Evolutionary conservation across 192 early-diverging fungal species (phyloP).

Genomic region (Coemansia sp.): DNA sequence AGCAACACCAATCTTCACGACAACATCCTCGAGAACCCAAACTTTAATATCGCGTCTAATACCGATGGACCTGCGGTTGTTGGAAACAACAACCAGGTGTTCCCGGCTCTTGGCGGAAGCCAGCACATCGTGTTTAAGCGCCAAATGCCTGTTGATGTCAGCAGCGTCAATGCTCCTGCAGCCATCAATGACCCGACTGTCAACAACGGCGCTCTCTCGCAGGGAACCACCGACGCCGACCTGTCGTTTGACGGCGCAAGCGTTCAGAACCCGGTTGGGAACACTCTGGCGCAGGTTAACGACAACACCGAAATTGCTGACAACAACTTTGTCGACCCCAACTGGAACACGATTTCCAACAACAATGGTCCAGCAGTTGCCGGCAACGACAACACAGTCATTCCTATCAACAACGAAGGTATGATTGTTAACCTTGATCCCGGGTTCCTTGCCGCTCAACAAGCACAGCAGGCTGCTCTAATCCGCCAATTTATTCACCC

Average conservation of each 20-base stretch:
- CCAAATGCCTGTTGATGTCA: conserved; percentile 24
- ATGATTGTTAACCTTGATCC: conserved; percentile 52
- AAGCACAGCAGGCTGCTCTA: conserved; percentile 38
- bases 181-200: conserved; percentile 39
- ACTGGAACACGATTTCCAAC: conserved; percentile 37
- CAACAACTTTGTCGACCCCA: conserved; percentile 48
- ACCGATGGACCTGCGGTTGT: conserved; percentile 35
- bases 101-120: background rate
- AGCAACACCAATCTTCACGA: conserved; percentile 44
- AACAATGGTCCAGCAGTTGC: conserved; percentile 48
- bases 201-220: conserved; percentile 38
- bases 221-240: conserved; percentile 31
- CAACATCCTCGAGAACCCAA: conserved; percentile 44
- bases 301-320: conserved; percentile 48
- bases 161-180: conserved; percentile 41
- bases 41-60: conserved; percentile 28
- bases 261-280: conserved; percentile 41
- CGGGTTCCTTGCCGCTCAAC: conserved; percentile 24
- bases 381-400: conserved; percentile 43
- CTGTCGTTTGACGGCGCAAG: conserved; percentile 36
- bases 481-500: conserved; percentile 38
- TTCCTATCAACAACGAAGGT: conserved; percentile 48
- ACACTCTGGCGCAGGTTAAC: conserved; percentile 48
- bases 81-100: conserved; percentile 42
- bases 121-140: conserved; percentile 27